Conservation (phyloP, 2,329 filamentous ascomycete genomes). For the Hymenotorrendiella dingleyae region DNA sequence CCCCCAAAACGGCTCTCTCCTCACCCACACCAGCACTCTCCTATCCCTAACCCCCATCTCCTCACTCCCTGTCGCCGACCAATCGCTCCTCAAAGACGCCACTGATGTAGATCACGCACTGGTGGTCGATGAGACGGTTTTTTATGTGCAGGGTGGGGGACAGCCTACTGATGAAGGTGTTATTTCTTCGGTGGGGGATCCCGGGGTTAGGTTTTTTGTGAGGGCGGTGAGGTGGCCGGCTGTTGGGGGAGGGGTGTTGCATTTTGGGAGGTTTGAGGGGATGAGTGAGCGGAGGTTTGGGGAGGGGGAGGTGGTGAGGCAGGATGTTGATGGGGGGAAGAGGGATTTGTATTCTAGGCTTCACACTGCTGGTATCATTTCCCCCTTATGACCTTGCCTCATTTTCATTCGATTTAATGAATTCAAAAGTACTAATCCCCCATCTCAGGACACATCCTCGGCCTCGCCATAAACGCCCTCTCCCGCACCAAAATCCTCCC, state of each 20-base stretch:
- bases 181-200: conserved; percentile 35
- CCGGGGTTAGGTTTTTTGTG: conserved; percentile 41
- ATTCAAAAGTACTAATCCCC: no score
- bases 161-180: conserved; percentile 63
- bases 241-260: conserved; percentile 50
- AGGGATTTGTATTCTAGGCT: conserved; percentile 59
- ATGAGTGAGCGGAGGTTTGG: conserved; percentile 31
- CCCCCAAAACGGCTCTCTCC: conserved; percentile 8
- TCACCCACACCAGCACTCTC: conserved; percentile 10
- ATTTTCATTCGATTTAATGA: no score
- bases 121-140: conserved; percentile 61
- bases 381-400: no score
- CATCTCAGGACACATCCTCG: conserved; percentile 70
- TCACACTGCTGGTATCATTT: conserved; percentile 69
- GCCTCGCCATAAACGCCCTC: conserved; percentile 57
- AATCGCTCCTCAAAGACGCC: conserved; percentile 51
- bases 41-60: conserved; percentile 14
- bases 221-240: conserved; percentile 50
- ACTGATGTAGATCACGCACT: conserved; percentile 48
- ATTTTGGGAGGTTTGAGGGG: conserved; percentile 54
- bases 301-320: conserved; percentile 41
- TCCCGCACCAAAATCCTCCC: conserved; percentile 38
- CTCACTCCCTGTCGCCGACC: conserved; percentile 17
- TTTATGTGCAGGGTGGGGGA: conserved; percentile 69
- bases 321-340: conserved; percentile 54